Base-by-base conservation (phyloP, 1,139 yeast genomes). In the Suhomyces taliae region DNA sequence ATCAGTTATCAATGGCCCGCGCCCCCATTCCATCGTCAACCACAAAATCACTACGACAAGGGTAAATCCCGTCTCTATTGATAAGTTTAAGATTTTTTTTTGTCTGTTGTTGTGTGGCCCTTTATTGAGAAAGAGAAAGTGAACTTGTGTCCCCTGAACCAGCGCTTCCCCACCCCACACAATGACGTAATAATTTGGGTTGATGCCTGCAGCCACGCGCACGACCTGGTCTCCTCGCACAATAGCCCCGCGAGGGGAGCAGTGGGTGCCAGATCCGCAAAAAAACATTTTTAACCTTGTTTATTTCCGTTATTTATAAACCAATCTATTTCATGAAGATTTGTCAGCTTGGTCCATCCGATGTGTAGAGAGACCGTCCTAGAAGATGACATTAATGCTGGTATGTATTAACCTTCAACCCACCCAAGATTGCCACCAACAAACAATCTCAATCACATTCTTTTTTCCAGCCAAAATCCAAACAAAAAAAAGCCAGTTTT, bases 301-400 rank as follows among this genome's bases (percentile, higher is more conserved):
- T 46, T 43, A 40, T 43, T 42, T 46, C 44, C 41, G 29, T 35
- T 15, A 27, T 43, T 37, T 41, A 37, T 42, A 40, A 49, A 44
- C 36, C 27, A 44, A 11, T 39, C 36, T 10, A 36, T 51, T 37
- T 46, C 49, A 41, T 46, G 39, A 26, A 44, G 49, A 27, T 34
- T 50, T 40, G 43, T 29, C n/a, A 29, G 32, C 32, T 29, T 11
- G 9, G n/a, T 29, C 36, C 36, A 33, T 37, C 44, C 40, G 41
- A 39, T 36, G 44, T 15, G 27, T 32, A 44, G 8, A 26, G 33
- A 19, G 34, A 24, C 33, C n/a, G 31, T 24, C 24, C 27, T 41
- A 14, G 46, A 50, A 37, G 34, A 58, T 58, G 61, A 57, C 60
- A 19, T 50, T 58, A 47, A 53, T 58, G 47, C 59, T 53, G 57